Conservation (phyloP, 1,284 basidiomycete genomes). For the Mycosarcoma maydis region DNA sequence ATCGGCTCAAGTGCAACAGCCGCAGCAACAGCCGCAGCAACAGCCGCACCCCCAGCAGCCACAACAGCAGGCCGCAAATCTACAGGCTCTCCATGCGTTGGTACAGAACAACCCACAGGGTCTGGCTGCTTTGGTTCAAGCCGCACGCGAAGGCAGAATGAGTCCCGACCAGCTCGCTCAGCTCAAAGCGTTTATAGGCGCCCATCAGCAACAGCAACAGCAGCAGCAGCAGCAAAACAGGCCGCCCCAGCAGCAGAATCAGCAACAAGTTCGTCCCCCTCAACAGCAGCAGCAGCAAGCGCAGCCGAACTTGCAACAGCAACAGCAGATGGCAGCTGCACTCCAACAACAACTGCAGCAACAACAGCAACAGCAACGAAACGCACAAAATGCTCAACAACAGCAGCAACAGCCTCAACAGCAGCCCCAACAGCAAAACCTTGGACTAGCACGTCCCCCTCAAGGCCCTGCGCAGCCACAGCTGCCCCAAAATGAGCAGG, state of each 20-base stretch:
- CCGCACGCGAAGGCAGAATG: slow-evolving; percentile 56
- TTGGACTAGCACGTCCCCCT: slow-evolving; percentile 11
- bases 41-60: slow-evolving; percentile 29
- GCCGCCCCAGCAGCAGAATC: slow-evolving; percentile 22
- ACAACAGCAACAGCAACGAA: slow-evolving; percentile 11
- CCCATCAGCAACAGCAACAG: slow-evolving; percentile 31
- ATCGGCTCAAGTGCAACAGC: slow-evolving; percentile 15
- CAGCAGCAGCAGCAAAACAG: slow-evolving; percentile 21
- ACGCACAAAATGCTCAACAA: too few species aligned
- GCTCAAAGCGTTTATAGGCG: slow-evolving; percentile 48
- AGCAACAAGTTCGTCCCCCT: slow-evolving; percentile 6
- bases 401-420: slow-evolving; percentile 24
- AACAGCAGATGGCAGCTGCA: slow-evolving; percentile 30
- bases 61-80: slow-evolving; percentile 20
- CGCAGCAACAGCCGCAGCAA: slow-evolving; percentile 22
- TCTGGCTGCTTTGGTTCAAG: slow-evolving; percentile 52
- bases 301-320: slow-evolving; percentile 17
- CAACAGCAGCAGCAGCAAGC: slow-evolving; percentile 24
- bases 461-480: slow-evolving; percentile 29
- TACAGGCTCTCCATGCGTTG: slow-evolving; percentile 51
- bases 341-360: slow-evolving; percentile 24
- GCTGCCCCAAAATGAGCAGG: slow-evolving; percentile 50
- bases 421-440: slow-evolving; percentile 20
- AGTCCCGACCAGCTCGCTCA: slow-evolving; percentile 55
- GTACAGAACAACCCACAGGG: slow-evolving; percentile 60